phyloP scores from a whole-genome alignment of 768 basidiomycete genomes.

The Lentinula detonsa region DNA sequence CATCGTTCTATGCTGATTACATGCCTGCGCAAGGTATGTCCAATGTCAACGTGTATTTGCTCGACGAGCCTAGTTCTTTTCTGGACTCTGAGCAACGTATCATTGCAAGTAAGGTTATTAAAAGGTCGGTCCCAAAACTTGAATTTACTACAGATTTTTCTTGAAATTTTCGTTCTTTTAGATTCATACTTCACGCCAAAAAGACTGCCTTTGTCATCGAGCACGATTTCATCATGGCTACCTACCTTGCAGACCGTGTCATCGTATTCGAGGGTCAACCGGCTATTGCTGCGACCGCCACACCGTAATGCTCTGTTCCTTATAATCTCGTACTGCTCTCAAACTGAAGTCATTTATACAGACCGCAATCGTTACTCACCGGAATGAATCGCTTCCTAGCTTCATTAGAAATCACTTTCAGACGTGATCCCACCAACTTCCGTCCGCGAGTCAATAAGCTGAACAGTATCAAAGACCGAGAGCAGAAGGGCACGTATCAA shows the following conservation, averaged over 20 bases:
- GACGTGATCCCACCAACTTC: conserved; percentile 94
- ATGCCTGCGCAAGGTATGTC: conserved; percentile 49
- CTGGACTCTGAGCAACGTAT: conserved; percentile 99
- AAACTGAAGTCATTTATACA: conserved; percentile 21
- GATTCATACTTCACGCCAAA: conserved; percentile 93
- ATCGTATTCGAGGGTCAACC: conserved; percentile 90
- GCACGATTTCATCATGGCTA: conserved; percentile 99
- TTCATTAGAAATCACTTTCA: conserved; percentile 95
- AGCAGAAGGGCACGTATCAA: conserved; percentile 65
- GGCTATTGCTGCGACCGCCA: conserved; percentile 83
- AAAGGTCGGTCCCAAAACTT: conserved; percentile 50
- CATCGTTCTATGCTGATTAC: conserved; percentile 6
- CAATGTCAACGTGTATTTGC: conserved; percentile 82
- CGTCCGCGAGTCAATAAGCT: conserved; percentile 84
- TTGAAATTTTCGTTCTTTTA: conserved; percentile 17
- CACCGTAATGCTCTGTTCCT: conserved; percentile 54
- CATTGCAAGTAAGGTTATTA: conserved; percentile 96
- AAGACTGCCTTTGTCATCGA: conserved; percentile 99
- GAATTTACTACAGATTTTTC: background rate
- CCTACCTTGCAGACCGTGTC: conserved; percentile 96
- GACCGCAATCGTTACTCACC: conserved; percentile 88
- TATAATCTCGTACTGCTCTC: background rate
- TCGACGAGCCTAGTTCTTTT: conserved; percentile 95
- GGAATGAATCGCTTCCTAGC: conserved; percentile 99
- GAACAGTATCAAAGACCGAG: conserved; percentile 80